A percentile compares a stretch with the other conserved stretches of the same genome.
Conservation (phyloP, 495 filamentous ascomycete species). For the Staphylotrichum tortipilum region DNA sequence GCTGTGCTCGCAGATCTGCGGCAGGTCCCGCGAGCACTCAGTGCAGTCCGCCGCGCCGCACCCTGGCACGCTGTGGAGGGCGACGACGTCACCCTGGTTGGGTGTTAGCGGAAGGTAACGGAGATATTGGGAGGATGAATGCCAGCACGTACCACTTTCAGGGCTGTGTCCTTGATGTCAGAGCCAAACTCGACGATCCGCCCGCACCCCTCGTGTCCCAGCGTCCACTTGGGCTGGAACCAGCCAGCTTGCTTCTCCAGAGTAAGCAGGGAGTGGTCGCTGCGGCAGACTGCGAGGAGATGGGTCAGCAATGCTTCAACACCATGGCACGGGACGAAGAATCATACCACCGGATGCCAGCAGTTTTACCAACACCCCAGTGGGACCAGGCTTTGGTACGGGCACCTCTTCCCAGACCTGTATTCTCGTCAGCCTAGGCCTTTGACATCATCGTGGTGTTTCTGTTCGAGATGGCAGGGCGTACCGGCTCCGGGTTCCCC, state of each 20-base stretch:
- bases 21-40: conserved; percentile 10
- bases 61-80: conserved; percentile 8
- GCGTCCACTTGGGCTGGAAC: conserved; percentile 8
- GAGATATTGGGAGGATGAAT: too few relatives aligned
- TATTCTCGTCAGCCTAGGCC: background rate
- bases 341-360: conserved; percentile 9
- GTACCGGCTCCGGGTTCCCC: conserved; percentile 9
- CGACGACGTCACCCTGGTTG: conserved; percentile 7
- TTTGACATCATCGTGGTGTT: background rate
- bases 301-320: background rate
- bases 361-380: conserved; percentile 5
- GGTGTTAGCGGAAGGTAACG: too few relatives aligned
- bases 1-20: conserved; percentile 7
- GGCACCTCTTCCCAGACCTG: conserved; percentile 10
- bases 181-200: conserved; percentile 5
- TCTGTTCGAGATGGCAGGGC: background rate
- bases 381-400: conserved; percentile 2
- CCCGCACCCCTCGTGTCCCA: conserved; percentile 13
- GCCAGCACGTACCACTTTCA: conserved; percentile 4
- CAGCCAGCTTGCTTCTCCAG: conserved; percentile 9
- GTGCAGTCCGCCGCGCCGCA: conserved; percentile 5
- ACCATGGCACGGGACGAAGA: background rate
- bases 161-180: conserved; percentile 1
- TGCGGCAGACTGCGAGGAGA: conserved; percentile 7
- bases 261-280: conserved; percentile 9